phyloP scores from a whole-genome alignment of 805 yeast species.

The Candida bentonensis region DNA sequence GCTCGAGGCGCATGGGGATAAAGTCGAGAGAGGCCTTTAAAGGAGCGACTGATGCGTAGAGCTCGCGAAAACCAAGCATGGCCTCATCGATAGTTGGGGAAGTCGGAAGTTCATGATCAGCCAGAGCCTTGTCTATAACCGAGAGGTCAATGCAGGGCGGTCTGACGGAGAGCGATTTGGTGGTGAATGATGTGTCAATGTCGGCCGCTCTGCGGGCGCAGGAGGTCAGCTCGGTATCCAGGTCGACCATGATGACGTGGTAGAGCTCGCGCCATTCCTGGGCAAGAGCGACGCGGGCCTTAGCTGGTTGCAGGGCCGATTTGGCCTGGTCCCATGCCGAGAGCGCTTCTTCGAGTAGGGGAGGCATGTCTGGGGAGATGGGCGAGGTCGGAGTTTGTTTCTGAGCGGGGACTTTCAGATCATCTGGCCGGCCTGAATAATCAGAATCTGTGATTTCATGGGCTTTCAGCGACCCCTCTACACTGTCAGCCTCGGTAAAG shows the following conservation, averaged over 20 bases:
- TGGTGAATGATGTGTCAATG: neutral
- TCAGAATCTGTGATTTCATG: too few relatives aligned
- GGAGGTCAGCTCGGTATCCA: neutral
- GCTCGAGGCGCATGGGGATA: neutral
- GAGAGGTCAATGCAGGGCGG: neutral
- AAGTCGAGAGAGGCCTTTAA: neutral
- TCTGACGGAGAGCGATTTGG: neutral
- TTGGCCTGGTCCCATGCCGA: neutral
- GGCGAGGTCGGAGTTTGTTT: neutral
- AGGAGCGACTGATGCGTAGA: neutral
- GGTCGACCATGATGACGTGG: neutral
- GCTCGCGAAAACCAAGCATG: neutral
- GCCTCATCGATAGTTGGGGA: neutral
- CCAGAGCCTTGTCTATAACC: neutral
- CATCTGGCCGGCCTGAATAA: too few relatives aligned
- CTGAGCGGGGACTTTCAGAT: neutral
- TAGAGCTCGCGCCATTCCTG: neutral
- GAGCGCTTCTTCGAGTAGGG: neutral
- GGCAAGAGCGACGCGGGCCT: neutral
- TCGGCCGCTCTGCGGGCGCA: neutral
- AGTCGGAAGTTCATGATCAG: neutral
- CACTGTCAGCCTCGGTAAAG: too few relatives aligned
- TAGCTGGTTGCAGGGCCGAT: neutral
- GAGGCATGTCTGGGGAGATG: neutral
- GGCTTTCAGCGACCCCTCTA: too few relatives aligned